phyloP scores from a whole-genome alignment of 257 asterid species.

The Perilla frutescens region DNA sequence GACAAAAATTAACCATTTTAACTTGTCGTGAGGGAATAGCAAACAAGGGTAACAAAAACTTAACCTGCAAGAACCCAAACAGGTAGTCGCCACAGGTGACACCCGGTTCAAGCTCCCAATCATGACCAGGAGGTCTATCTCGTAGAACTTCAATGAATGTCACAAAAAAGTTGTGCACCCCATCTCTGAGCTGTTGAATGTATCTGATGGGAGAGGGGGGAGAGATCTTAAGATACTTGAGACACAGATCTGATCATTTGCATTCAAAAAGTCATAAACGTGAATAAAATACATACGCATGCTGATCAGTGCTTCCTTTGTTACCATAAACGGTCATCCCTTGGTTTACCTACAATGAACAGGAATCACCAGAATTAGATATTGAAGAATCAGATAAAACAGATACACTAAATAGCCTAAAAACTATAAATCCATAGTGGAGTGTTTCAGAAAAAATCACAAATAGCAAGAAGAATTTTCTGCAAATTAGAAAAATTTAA shows the following conservation, averaged over 20 bases:
- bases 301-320: slow-evolving; percentile 99
- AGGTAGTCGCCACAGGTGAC: slow-evolving; percentile 98
- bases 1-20: background rate
- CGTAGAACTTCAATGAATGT: slow-evolving; percentile 97
- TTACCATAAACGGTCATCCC: slow-evolving; percentile 95
- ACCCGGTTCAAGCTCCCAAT: slow-evolving; percentile 99
- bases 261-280: slow-evolving; percentile 17
- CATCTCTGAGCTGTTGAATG: slow-evolving; percentile 98
- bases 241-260: slow-evolving; percentile 24
- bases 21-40: slow-evolving; percentile 6
- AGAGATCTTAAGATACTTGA: slow-evolving; percentile 32
- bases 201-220: slow-evolving; percentile 53
- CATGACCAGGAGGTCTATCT: slow-evolving; percentile 99
- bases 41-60: slow-evolving; percentile 28
- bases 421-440: slow-evolving; percentile 1
- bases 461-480: background rate
- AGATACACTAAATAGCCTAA: background rate
- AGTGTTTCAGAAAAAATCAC: background rate
- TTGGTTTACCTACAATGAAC: slow-evolving; percentile 79
- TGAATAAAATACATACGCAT: slow-evolving; percentile 70
- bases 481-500: background rate
- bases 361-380: slow-evolving; percentile 23
- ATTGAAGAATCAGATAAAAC: slow-evolving; percentile 16
- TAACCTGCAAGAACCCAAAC: slow-evolving; percentile 91
- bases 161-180: slow-evolving; percentile 92